Evolutionary conservation across 2,329 filamentous ascomycete species (phyloP).

Genomic region (Paraphoma sp.): DNA sequence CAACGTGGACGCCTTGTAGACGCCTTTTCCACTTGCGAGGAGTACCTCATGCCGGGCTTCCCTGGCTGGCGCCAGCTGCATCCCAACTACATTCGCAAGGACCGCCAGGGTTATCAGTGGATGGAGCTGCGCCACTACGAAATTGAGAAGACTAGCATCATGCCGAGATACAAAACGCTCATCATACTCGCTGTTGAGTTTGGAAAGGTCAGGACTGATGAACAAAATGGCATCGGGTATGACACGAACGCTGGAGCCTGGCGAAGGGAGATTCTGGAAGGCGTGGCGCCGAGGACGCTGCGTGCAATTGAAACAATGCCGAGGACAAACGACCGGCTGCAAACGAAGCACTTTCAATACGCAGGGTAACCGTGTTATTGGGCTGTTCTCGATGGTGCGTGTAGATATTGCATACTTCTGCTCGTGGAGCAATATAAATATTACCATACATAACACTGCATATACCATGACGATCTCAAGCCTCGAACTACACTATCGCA

Average conservation of each 20-base stretch:
- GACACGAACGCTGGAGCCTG: slow-evolving; percentile 25
- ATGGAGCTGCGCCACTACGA: slow-evolving; percentile 39
- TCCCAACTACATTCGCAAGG: slow-evolving; percentile 30
- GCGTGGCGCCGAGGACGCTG: slow-evolving; percentile 48
- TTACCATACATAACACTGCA: too few species aligned
- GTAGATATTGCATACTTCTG: too few species aligned
- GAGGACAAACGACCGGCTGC: slow-evolving; percentile 38
- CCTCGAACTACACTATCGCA: too few species aligned
- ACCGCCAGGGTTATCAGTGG: slow-evolving; percentile 29
- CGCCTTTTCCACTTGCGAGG: slow-evolving; percentile 78
- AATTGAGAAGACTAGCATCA: slow-evolving; percentile 28
- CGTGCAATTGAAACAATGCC: slow-evolving; percentile 56
- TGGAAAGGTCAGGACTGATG: slow-evolving; percentile 42
- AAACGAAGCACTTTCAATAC: slow-evolving; percentile 31
- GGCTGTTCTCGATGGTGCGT: too few species aligned
- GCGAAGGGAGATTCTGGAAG: slow-evolving; percentile 37
- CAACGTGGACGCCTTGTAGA: slow-evolving; percentile 64
- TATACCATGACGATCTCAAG: too few species aligned
- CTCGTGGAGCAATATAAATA: too few species aligned
- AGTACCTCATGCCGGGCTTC: slow-evolving; percentile 78
- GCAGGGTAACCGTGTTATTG: slow-evolving; percentile 1
- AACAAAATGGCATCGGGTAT: slow-evolving; percentile 38
- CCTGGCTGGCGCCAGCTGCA: slow-evolving; percentile 67
- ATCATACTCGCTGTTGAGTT: slow-evolving; percentile 50
- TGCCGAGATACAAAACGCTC: slow-evolving; percentile 54